Conservation (phyloP, 345 rosid genomes). For the Luvunga scandens region DNA sequence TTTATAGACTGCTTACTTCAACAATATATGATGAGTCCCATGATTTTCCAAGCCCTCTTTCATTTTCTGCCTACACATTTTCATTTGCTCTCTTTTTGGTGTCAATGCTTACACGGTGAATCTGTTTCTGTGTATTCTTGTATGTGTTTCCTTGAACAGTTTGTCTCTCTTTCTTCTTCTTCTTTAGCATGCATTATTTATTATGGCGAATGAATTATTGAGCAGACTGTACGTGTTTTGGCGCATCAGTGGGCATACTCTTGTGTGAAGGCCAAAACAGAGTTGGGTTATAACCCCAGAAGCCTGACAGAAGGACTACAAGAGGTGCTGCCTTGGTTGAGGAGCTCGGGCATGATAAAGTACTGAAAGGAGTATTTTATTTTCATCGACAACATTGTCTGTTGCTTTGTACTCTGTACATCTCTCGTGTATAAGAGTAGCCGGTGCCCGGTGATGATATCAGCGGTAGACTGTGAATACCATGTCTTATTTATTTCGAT, state of each 20-base stretch:
- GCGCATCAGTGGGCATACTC: conserved; percentile 90
- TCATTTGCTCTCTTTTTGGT: neutral
- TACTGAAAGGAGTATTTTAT: conserved; percentile 34
- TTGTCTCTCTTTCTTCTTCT: neutral
- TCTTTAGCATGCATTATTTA: neutral
- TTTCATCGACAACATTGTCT: neutral
- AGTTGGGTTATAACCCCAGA: conserved; percentile 78
- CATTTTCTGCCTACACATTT: neutral
- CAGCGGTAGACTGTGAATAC: no score
- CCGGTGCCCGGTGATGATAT: neutral
- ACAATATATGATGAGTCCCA: neutral
- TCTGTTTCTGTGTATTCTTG: neutral
- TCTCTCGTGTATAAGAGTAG: neutral
- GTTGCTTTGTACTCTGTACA: neutral
- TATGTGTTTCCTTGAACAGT: neutral
- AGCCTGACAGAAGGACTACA: conserved; percentile 74
- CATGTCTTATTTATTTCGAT: neutral
- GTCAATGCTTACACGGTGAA: neutral
- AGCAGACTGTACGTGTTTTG: conserved; percentile 67
- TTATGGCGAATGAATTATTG: conserved; percentile 5
- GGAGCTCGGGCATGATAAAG: conserved; percentile 55
- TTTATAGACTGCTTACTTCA: neutral
- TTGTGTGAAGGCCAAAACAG: conserved; percentile 74
- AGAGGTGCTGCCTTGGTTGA: conserved; percentile 84
- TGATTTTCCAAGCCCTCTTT: neutral